Base-by-base conservation (phyloP, 2,329 filamentous ascomycete genomes). In the Coleophoma eucalyptorum region DNA sequence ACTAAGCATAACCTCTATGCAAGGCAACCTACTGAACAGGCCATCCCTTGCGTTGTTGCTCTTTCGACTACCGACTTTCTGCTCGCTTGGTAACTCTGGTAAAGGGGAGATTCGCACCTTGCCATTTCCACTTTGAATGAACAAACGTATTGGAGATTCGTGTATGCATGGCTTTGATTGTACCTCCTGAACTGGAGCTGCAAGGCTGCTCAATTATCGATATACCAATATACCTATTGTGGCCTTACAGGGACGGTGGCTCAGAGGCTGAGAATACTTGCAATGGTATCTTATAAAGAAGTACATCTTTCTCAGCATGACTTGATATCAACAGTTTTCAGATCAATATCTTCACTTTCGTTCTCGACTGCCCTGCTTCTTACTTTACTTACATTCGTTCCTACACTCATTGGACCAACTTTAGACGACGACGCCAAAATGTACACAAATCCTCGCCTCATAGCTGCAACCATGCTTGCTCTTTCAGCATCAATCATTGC, bases 141-240 rank as follows among this genome's bases (percentile, higher is more conserved):
- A 6, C 26, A 26, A 26, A 5, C 26, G 26, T 5, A 26, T 26
- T 26, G 26, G 26, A 26, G 26, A 26, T 3, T 26, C 4, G 4
- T 26, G 26, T 26, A 26, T 26, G 26, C 26, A 26, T 26, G 26
- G 26, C 26, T 26, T 26, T 26, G 10, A 8, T 26, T 26, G 26
- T 5, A 41, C 46, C 6, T 16, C 34, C 34, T 40, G 15, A 37
- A 11, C 16, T 18, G 11, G 15, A 18, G 19, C 52, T 54, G 52
- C 50, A 54, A 54, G 50, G 52, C 46, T 32, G 31, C 21, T 15
- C 40, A 46, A 52, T 53, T 46, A 55, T 50, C 32, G 40, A 35
- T n/a, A n/a, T 40, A 35, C 37, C 18, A 50, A 35, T 11, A 40
- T 21, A 45, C 45, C 46, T 35, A 18, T 38, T 44, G 43, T 26